phyloP scores from a whole-genome alignment of 768 basidiomycete species.

The Boletus tylopilopsis region DNA sequence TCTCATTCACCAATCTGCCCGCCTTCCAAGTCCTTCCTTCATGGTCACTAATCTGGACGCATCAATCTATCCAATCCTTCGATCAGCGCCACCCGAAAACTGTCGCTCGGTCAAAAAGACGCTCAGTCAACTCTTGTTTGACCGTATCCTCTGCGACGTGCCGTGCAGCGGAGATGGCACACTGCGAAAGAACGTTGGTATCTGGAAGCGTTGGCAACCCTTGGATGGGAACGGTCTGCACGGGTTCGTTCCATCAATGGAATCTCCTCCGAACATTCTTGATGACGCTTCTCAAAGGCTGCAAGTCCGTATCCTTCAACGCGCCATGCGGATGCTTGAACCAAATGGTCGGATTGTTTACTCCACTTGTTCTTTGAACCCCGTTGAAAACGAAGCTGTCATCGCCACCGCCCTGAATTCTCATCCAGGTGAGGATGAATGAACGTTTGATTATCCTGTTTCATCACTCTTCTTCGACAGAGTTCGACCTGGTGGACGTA shows the following conservation, averaged over 20 bases:
- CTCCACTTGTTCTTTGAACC: slow-evolving; percentile 97
- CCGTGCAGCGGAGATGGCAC: slow-evolving; percentile 99
- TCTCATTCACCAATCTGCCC: slow-evolving; percentile 94
- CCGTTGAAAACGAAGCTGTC: slow-evolving; percentile 96
- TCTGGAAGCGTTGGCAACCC: slow-evolving; percentile 91
- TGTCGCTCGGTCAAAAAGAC: slow-evolving; percentile 35
- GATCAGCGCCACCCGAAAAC: slow-evolving; percentile 20
- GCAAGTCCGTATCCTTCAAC: slow-evolving; percentile 87
- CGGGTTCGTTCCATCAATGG: slow-evolving; percentile 44
- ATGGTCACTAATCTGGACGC: slow-evolving; percentile 98
- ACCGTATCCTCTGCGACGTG: slow-evolving; percentile 93
- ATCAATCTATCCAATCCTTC: slow-evolving; percentile 73
- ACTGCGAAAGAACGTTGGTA: slow-evolving; percentile 87
- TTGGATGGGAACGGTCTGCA: slow-evolving; percentile 92
- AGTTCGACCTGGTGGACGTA: slow-evolving; percentile 78
- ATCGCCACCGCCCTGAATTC: slow-evolving; percentile 76
- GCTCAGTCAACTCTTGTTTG: slow-evolving; percentile 66
- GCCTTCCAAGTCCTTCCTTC: slow-evolving; percentile 86
- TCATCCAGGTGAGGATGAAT: slow-evolving; percentile 50
- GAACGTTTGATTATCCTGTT: neutral
- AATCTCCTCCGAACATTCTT: neutral
- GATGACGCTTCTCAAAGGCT: slow-evolving; percentile 47
- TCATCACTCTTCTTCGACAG: slow-evolving; percentile 29
- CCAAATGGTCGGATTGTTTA: slow-evolving; percentile 89
- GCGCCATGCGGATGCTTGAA: slow-evolving; percentile 87